Conservation (phyloP, 2,329 filamentous ascomycete species). For the Colletotrichum sp. region DNA sequence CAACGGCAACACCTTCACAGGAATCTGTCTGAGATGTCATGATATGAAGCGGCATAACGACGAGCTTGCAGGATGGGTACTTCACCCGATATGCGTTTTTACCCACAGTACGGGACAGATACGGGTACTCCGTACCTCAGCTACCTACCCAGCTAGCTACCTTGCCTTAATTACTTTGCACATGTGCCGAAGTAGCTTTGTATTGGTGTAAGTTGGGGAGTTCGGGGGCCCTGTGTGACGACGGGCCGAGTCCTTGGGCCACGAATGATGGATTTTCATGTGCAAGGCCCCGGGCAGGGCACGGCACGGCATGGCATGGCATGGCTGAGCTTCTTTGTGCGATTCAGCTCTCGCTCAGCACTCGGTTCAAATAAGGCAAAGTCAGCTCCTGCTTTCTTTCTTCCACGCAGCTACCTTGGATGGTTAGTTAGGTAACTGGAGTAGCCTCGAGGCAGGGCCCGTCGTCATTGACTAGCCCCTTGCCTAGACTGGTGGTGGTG, state of each 20-base stretch:
- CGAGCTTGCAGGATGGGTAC: constrained; percentile 1
- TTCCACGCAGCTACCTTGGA: background rate
- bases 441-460: background rate
- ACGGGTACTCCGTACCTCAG: background rate
- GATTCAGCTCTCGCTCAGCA: background rate
- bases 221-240: background rate
- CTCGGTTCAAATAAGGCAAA: background rate
- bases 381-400: background rate
- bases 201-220: background rate
- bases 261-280: background rate
- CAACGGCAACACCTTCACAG: background rate
- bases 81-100: background rate
- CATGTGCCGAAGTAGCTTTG: background rate
- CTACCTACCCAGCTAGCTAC: background rate
- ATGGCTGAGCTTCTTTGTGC: background rate
- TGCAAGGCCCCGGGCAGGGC: background rate
- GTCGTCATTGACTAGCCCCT: background rate
- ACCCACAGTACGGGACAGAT: background rate
- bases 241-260: background rate
- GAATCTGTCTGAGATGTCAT: background rate
- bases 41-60: background rate
- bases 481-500: background rate
- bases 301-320: background rate
- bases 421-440: background rate
- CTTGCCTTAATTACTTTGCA: background rate